A percentile compares a stretch with the other conserved stretches of the same genome.
phyloP scores from a whole-genome alignment of 805 yeast genomes.

The Cyberlindnera maritima region DNA sequence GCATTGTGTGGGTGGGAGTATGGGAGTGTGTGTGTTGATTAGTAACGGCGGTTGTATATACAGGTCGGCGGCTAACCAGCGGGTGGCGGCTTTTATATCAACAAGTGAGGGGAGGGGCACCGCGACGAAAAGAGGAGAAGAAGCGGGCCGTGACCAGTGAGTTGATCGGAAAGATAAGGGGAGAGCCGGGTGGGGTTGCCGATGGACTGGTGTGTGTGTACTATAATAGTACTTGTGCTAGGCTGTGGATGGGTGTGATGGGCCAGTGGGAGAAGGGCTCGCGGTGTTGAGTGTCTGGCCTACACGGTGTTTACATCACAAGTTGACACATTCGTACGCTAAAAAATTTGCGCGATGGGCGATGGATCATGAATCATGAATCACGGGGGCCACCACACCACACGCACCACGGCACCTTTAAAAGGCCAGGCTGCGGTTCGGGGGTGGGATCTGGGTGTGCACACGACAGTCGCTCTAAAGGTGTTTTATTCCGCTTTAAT shows the following conservation, averaged over 20 bases:
- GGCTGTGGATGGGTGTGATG: too few species aligned
- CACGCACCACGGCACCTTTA: neutral
- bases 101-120: neutral
- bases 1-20: neutral
- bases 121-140: slow-evolving; percentile 1
- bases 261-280: too few species aligned
- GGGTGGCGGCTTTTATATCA: neutral
- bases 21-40: neutral
- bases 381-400: neutral
- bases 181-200: neutral
- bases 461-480: neutral
- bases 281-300: neutral
- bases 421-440: neutral
- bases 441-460: neutral
- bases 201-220: neutral
- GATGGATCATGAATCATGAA: too few species aligned
- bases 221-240: too few species aligned
- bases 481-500: too few species aligned
- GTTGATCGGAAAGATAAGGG: neutral
- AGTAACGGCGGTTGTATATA: neutral
- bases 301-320: neutral
- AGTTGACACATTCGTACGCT: neutral
- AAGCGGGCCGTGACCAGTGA: neutral
- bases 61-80: too few species aligned
- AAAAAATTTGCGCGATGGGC: neutral